These are phyloP conservation scores for Cyclocybe aegerita DNA, from an alignment of 768 basidiomycete genomes.

Conservation along the genomic window DNA sequence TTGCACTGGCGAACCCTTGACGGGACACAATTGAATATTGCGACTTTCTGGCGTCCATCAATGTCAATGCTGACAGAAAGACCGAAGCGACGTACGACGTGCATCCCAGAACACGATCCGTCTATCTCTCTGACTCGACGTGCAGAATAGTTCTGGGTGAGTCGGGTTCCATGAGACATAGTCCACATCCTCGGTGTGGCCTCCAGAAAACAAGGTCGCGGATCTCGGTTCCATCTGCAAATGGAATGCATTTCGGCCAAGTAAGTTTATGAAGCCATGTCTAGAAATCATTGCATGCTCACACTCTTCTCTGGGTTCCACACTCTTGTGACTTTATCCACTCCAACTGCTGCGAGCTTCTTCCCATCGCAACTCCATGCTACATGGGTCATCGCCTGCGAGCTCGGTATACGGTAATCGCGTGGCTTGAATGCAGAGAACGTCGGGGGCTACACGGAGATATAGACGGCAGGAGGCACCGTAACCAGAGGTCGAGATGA, in stretches of 20 bases:
- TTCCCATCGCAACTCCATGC: constrained; percentile 86
- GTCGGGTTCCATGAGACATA: constrained; percentile 84
- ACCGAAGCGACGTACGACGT: constrained; percentile 51
- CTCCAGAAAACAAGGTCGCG: constrained; percentile 65
- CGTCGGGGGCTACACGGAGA: constrained; percentile 59
- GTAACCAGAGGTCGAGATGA: constrained; percentile 14
- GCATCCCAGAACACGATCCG: constrained; percentile 84
- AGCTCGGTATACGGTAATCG: constrained; percentile 64
- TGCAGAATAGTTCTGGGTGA: constrained; percentile 80
- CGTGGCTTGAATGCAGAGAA: constrained; percentile 81
- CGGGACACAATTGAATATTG: constrained; percentile 54
- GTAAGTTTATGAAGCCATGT: background rate
- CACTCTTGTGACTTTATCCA: constrained; percentile 75
- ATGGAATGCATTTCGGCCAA: background rate
- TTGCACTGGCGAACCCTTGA: constrained; percentile 63
- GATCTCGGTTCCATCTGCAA: constrained; percentile 69
- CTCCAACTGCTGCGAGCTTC: constrained; percentile 77
- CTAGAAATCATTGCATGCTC: constrained; percentile 23
- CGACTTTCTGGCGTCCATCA: constrained; percentile 56
- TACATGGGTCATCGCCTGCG: constrained; percentile 71
- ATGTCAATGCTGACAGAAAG: background rate
- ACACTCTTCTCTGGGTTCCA: constrained; percentile 81
- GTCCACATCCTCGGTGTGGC: constrained; percentile 78
- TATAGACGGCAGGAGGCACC: background rate
- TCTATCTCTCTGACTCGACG: constrained; percentile 75